phyloP scores from a whole-genome alignment of 768 basidiomycete species.

The Boletus sp. region DNA sequence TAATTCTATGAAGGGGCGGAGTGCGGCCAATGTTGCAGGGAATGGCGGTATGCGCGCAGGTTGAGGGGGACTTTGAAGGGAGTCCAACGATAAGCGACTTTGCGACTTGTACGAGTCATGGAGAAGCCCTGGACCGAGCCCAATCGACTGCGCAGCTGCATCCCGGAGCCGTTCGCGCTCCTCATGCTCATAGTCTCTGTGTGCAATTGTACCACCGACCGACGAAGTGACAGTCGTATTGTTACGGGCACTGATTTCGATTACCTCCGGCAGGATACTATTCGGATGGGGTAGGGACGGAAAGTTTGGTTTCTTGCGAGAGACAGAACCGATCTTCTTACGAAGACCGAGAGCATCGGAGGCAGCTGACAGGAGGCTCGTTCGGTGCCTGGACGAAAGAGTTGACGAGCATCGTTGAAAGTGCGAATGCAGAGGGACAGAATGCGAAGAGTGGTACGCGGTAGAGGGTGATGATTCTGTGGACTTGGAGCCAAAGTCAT shows the following conservation, averaged over 20 bases:
- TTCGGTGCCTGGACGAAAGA: conserved; percentile 36
- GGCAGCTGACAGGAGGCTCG: conserved; percentile 51
- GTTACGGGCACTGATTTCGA: conserved; percentile 61
- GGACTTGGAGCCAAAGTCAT: conserved; percentile 11
- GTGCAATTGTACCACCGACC: conserved; percentile 22
- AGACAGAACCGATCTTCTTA: conserved; percentile 40
- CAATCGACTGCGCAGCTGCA: conserved; percentile 74
- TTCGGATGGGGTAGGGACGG: conserved; percentile 29
- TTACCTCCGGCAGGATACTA: conserved; percentile 62
- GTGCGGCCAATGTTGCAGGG: conserved; percentile 54
- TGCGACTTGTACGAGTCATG: conserved; percentile 33
- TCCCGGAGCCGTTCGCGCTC: conserved; percentile 75
- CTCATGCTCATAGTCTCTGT: conserved; percentile 58
- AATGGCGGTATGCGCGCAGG: conserved; percentile 46
- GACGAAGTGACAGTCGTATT: conserved; percentile 17
- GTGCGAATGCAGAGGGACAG: conserved; percentile 3
- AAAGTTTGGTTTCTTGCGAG: conserved; percentile 39
- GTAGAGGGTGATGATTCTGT: conserved; percentile 17
- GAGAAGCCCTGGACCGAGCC: conserved; percentile 55
- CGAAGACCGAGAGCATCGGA: conserved; percentile 48
- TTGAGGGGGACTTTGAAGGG: conserved; percentile 14
- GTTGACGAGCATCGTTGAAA: conserved; percentile 4
- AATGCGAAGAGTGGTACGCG: conserved; percentile 8
- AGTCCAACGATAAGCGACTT: conserved; percentile 13
- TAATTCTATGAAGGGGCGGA: conserved; percentile 52